These are phyloP conservation scores for Yamadazyma atmosphaerica DNA, from an alignment of 1,139 yeast species.

Conservation along the genomic window DNA sequence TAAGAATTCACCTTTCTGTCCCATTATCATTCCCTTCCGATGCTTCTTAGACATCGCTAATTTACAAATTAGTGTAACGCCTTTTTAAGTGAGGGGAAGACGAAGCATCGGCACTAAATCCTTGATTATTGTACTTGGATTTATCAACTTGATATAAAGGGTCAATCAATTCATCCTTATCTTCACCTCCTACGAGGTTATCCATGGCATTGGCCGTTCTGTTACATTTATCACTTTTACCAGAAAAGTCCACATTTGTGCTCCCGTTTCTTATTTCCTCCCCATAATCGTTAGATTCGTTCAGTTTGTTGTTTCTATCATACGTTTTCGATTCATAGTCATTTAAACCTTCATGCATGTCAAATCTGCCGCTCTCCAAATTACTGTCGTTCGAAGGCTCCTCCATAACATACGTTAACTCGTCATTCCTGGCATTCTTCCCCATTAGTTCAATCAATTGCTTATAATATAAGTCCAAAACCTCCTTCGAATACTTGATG, in stretches of 20 bases:
- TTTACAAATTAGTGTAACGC: constrained; percentile 14
- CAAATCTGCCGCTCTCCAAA: constrained; percentile 1
- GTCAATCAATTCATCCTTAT: constrained; percentile 14
- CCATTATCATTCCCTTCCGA: no score
- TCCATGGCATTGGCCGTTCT: no score
- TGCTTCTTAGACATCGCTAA: not conserved
- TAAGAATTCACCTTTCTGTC: no score
- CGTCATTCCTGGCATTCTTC: constrained; percentile 21
- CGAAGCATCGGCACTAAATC: constrained; percentile 31
- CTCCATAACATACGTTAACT: constrained; percentile 13
- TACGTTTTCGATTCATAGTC: not conserved
- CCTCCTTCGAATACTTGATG: constrained; percentile 41
- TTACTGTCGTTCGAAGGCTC: not conserved
- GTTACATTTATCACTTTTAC: constrained; percentile 9
- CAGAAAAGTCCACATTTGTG: not conserved
- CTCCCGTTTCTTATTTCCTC: not conserved
- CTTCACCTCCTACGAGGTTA: constrained; percentile 10
- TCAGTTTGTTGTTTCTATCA: not conserved
- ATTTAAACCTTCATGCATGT: constrained; percentile 5
- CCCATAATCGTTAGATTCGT: no score
- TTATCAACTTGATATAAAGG: constrained; percentile 8
- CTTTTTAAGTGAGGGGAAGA: constrained; percentile 41
- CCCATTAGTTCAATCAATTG: constrained; percentile 69
- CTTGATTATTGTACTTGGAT: constrained; percentile 24
- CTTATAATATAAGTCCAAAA: constrained; percentile 58